Evolutionary conservation across 768 basidiomycete genomes (phyloP).

Genomic region (Termitomyces sp.): DNA sequence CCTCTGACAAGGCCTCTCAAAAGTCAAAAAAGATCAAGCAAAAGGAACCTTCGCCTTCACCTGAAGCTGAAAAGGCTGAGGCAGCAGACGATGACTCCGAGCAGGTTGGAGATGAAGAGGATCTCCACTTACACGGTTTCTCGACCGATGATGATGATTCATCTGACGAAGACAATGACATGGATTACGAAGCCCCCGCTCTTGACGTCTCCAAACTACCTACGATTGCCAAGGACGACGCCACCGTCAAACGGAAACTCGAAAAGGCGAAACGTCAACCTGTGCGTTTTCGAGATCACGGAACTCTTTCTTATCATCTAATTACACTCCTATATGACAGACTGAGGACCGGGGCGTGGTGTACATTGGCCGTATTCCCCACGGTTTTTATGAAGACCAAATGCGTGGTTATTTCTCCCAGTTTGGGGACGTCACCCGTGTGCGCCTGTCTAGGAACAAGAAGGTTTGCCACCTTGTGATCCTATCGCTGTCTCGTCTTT

Average conservation of each 20-base stretch:
- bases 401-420: conserved; percentile 92
- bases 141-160: conserved; percentile 76
- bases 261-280: conserved; percentile 63
- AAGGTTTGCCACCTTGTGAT: conserved; percentile 47
- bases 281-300: conserved; percentile 42
- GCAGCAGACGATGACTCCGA: conserved; percentile 21
- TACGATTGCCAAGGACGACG: conserved; percentile 87
- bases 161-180: conserved; percentile 67
- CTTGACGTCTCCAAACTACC: conserved; percentile 77
- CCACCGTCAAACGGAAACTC: conserved; percentile 63
- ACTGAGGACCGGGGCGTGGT: conserved; percentile 76
- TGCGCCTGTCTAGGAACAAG: conserved; percentile 92
- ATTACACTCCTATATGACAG: conserved; percentile 21
- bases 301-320: conserved; percentile 3
- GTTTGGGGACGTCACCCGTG: conserved; percentile 86
- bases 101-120: conserved; percentile 36
- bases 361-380: conserved; percentile 88
- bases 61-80: conserved; percentile 19
- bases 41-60: conserved; percentile 20
- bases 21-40: conserved; percentile 12
- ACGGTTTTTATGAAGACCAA: conserved; percentile 97
- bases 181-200: conserved; percentile 48
- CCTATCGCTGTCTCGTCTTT: not conserved
- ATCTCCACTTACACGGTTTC: conserved; percentile 63
- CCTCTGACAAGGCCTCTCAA: conserved; percentile 17